These are phyloP conservation scores for Peronospora tabacina DNA, from an alignment of 352 stramenopile genomes.

Conservation along the genomic window DNA sequence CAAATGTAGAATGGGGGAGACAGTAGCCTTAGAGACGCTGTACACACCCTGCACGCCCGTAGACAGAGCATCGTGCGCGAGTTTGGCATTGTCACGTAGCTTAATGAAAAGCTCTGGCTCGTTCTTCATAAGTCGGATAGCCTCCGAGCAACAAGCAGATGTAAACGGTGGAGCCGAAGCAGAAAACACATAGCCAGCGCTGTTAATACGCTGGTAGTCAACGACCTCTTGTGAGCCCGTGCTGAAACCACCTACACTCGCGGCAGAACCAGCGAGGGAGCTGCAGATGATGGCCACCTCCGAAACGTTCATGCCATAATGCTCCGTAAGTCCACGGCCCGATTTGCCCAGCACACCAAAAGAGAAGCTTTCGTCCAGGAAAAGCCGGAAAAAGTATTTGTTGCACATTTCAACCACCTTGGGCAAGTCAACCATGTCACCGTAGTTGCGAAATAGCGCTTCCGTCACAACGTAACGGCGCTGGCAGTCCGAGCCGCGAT, in stretches of 20 bases:
- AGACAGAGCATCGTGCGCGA: constrained; percentile 50
- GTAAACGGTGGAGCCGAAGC: constrained; percentile 96
- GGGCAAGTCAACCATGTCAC: constrained; percentile 91
- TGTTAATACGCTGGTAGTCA: constrained; percentile 97
- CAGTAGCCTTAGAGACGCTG: constrained; percentile 45
- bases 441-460: constrained; percentile 96
- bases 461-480: constrained; percentile 96
- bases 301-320: constrained; percentile 65
- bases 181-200: constrained; percentile 97
- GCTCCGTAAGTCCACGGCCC: constrained; percentile 76
- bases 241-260: constrained; percentile 93
- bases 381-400: constrained; percentile 81
- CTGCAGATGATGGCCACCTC: constrained; percentile 93
- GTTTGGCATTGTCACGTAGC: constrained; percentile 54
- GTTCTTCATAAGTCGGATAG: constrained; percentile 78
- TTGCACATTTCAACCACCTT: constrained; percentile 90
- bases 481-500: constrained; percentile 76
- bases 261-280: constrained; percentile 89
- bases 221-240: constrained; percentile 95
- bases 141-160: constrained; percentile 77
- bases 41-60: constrained; percentile 33
- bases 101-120: constrained; percentile 68
- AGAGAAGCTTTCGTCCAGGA: constrained; percentile 87
- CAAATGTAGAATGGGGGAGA: constrained; percentile 69
- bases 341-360: constrained; percentile 94